Evolutionary conservation across 139 green algal species (phyloP), one percentile per base, ranked within the genome.

Genomic region (Spirogloea muscicola): DNA sequence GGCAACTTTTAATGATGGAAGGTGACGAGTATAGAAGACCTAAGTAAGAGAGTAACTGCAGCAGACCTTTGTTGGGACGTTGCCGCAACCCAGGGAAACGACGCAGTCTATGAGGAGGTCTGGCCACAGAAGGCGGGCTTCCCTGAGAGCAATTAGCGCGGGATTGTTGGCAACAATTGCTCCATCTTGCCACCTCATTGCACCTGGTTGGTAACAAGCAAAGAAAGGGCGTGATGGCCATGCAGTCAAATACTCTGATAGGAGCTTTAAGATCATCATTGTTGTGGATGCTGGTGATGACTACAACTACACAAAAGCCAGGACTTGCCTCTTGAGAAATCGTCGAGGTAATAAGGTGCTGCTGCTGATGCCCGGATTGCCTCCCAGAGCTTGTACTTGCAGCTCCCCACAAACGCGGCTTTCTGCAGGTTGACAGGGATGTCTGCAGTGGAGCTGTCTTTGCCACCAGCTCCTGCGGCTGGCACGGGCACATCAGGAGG

Each of bases 161-260:
- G 94, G 94, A 81, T 98, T 98, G 86, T 98, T 98, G 51, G 90
- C 92, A 2, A 84, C 89, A 21, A 83, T 60, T 6, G 93, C 94
- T 10, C 94, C 94, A 64, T 98, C 94, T 66, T 96, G 91, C 74
- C 94, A 98, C 46, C 89, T 87, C 36, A 91, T 83, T 13, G 88
- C 33, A 0, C 52, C 74, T 68, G 71, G n/a, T n/a, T n/a, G n/a
- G n/a, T 18, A 51, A 65, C 13, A 65, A 65, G 31, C 46, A 55
- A 55, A n/a, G n/a, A n/a, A n/a, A n/a, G n/a, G n/a, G n/a, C n/a
- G n/a, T n/a, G n/a, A n/a, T n/a, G n/a, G n/a, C n/a, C n/a, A n/a
- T n/a, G n/a, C n/a, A n/a, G n/a, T n/a, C n/a, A n/a, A n/a, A n/a
- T n/a, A n/a, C n/a, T n/a, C n/a, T n/a, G n/a, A n/a, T n/a, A n/a